Conservation (phyloP, 768 basidiomycete species). For the Dioszegia crocea region DNA sequence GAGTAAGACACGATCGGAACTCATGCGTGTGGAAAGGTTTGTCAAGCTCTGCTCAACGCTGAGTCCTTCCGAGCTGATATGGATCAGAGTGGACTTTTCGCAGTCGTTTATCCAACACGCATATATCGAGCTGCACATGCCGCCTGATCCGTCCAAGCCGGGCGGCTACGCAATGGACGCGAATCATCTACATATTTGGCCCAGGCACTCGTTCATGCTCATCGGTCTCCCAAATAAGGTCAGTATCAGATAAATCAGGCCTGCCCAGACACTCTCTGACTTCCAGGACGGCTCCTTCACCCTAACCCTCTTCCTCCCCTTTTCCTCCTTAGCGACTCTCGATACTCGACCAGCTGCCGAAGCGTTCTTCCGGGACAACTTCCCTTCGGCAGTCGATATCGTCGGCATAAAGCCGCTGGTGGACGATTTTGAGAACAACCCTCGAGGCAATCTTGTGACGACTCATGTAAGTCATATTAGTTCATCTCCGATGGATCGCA, state of each 20-base stretch:
- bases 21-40: constrained; percentile 91
- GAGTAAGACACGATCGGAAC: constrained; percentile 81
- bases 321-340: constrained; percentile 63
- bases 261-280: constrained; percentile 3
- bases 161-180: constrained; percentile 83
- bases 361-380: constrained; percentile 75
- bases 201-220: constrained; percentile 97
- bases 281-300: constrained; percentile 91
- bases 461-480: constrained; percentile 68
- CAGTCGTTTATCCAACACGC: constrained; percentile 94
- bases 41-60: no score
- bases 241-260: constrained; percentile 44
- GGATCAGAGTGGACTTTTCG: constrained; percentile 84
- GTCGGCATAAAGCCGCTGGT: constrained; percentile 77
- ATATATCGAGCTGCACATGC: constrained; percentile 95
- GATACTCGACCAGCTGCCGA: constrained; percentile 56
- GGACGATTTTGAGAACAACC: constrained; percentile 75
- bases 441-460: constrained; percentile 81
- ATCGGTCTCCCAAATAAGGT: constrained; percentile 98
- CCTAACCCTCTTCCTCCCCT: constrained; percentile 90
- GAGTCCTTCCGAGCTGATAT: constrained; percentile 7
- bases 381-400: constrained; percentile 78
- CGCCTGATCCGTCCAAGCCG: constrained; percentile 56
- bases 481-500: background rate
- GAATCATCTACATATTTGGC: constrained; percentile 98